These are phyloP conservation scores for Astrephomene gubernaculifera DNA, from an alignment of 139 green algal genomes.

Conservation along the genomic window DNA sequence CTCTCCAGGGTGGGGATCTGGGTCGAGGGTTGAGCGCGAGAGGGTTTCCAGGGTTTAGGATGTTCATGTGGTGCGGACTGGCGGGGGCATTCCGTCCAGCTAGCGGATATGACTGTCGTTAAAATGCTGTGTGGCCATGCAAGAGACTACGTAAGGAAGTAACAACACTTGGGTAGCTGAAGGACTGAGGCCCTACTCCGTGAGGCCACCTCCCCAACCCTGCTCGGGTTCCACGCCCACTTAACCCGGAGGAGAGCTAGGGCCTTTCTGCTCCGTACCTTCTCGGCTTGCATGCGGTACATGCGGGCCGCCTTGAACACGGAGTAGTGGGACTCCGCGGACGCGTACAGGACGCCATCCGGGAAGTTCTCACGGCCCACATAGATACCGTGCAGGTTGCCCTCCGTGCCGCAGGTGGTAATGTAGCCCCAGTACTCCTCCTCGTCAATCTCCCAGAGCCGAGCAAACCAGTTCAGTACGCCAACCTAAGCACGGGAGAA, in stretches of 20 bases:
- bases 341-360: conserved; percentile 93
- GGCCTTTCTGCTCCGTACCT: conserved; percentile 71
- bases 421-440: conserved; percentile 99
- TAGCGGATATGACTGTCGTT: too few relatives aligned
- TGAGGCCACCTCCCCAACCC: too few relatives aligned
- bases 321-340: conserved; percentile 95
- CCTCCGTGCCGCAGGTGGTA: conserved; percentile 98
- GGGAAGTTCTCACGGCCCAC: conserved; percentile 91
- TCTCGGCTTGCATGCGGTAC: conserved; percentile 95
- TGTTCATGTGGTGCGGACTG: too few relatives aligned
- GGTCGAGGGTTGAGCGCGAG: too few relatives aligned
- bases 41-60: too few relatives aligned
- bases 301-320: conserved; percentile 97
- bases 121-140: too few relatives aligned
- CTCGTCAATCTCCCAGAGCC: conserved; percentile 94
- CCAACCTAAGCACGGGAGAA: conserved; percentile 82
- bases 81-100: too few relatives aligned
- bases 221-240: too few relatives aligned
- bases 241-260: too few relatives aligned
- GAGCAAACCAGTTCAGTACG: conserved; percentile 97
- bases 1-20: conserved; percentile 72
- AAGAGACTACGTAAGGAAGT: too few relatives aligned
- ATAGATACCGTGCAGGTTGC: conserved; percentile 98
- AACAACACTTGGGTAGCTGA: too few relatives aligned
- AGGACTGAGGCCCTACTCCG: too few relatives aligned